Evolutionary conservation across 2,329 filamentous ascomycete genomes (phyloP), one percentile per base, ranked within the genome.

Genomic region (Blastomyces gilchristii): DNA sequence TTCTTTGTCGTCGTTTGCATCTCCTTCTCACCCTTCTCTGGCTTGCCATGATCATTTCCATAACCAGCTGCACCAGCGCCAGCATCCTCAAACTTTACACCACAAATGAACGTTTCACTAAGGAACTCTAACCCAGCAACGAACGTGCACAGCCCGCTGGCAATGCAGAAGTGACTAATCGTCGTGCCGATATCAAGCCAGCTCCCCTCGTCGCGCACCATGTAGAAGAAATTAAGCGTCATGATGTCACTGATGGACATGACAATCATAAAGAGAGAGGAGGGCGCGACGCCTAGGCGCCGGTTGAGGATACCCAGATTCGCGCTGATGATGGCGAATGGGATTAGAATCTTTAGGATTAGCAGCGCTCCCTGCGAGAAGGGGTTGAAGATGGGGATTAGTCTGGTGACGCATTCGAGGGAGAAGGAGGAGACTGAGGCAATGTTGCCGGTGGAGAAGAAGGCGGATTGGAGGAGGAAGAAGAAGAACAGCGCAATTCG

Each of bases 121-220:
- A 96, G 84, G 18, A 88, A 87, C 77, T 99, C 94, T 56, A 99
- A 78, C 16, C 83, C 86, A 0, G 91, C 90, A 53, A 99, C 91
- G 77, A 99, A 99, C 9, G 96, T 87, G 68, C 91, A 94, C 54
- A 97, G 73, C 69, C 90, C 75, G 75, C 91, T 97, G 22, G 91
- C 93, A 77, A 99, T 97, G 65, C 87, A 86, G 75, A 97, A 99
- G 74, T 97, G 92, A 71, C 86, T 96, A 68, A 99, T 99, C 3
- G 91, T 97, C 37, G 91, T 96, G 41, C 94, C 94, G 72, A 99
- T 99, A 73, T 99, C 94, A 64, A 99, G 78, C 94, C 94, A 99
- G 28, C 89, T 94, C 0, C 94, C 94, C 73, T 99, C 94, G 69
- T 99, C 94, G 71, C 89, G 89, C 56, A 99, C 94, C 70, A 96